These are phyloP conservation scores for Trichosporon inkin DNA, from an alignment of 1,284 basidiomycete genomes.

Conservation along the genomic window DNA sequence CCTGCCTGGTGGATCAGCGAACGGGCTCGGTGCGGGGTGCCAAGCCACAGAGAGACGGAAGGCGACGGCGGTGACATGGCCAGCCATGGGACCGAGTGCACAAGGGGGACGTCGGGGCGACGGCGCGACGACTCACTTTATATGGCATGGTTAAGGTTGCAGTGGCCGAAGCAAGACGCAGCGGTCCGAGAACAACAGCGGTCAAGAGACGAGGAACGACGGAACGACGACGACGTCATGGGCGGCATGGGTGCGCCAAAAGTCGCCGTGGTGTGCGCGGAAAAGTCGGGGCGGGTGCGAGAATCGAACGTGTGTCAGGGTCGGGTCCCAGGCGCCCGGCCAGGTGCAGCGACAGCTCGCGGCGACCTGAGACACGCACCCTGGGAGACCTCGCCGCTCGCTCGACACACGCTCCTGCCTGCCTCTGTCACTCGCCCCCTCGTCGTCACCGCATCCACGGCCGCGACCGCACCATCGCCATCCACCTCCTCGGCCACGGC, in stretches of 20 bases:
- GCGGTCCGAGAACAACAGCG: background rate
- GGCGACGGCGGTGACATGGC: no score
- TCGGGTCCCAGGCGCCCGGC: background rate
- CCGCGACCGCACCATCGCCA: background rate
- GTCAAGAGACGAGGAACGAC: background rate
- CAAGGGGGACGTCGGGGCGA: background rate
- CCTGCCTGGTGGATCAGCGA: conserved; percentile 29
- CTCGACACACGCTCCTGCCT: background rate
- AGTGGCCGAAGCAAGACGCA: background rate
- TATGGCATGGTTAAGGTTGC: conserved; percentile 3
- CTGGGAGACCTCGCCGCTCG: conserved; percentile 6
- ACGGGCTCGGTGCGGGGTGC: no score
- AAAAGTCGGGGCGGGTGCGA: background rate
- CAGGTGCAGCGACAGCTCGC: background rate
- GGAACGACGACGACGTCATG: background rate
- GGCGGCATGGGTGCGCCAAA: background rate
- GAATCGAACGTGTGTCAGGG: conserved; percentile 2
- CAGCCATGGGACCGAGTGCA: background rate
- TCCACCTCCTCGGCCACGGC: conserved; percentile 1
- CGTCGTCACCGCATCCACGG: background rate
- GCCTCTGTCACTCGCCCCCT: conserved; percentile 6
- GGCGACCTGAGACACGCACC: background rate
- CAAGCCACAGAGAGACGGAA: no score
- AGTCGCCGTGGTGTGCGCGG: background rate
- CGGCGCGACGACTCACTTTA: background rate